Conservation (phyloP, 257 asterid species). For the Capsicum baccatum region DNA sequence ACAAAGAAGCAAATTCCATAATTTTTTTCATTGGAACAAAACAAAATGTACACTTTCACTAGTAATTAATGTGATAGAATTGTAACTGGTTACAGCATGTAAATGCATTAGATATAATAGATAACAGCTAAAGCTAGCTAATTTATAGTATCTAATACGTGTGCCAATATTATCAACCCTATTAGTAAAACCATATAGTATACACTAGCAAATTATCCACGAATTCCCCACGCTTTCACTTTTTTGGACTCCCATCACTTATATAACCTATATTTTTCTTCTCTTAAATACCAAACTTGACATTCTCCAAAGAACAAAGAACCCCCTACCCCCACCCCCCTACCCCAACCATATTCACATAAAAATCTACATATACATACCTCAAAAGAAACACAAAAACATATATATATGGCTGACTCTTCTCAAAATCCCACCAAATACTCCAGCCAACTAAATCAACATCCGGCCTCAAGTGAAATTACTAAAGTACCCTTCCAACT, state of each 20-base stretch:
- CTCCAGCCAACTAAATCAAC: conserved; percentile 32
- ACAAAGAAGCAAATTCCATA: not conserved
- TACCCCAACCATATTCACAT: not conserved
- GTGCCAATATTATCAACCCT: not conserved
- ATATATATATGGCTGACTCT: conserved; percentile 47
- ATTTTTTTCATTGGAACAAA: too few species aligned
- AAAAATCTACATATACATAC: conserved; percentile 22
- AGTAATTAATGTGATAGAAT: not conserved
- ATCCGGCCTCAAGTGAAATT: not conserved
- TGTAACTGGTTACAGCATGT: conserved; percentile 22
- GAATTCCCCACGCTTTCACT: conserved; percentile 61
- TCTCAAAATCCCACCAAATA: conserved; percentile 31
- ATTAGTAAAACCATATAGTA: conserved; percentile 28
- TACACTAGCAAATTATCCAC: conserved; percentile 40
- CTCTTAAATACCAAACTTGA: conserved; percentile 39
- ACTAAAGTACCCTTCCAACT: conserved; percentile 23
- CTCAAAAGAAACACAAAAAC: not conserved
- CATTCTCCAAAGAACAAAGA: not conserved
- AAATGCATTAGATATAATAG: conserved; percentile 8
- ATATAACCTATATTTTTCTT: conserved; percentile 18
- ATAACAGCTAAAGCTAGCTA: conserved; percentile 1
- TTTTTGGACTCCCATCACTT: not conserved
- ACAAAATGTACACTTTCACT: too few species aligned
- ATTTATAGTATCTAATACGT: not conserved
- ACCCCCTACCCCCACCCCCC: not conserved